Evolutionary conservation across 176 grass and related monocot genomes (phyloP), one percentile per base, ranked within the genome.

Genomic region (Aegilops tauschii): DNA sequence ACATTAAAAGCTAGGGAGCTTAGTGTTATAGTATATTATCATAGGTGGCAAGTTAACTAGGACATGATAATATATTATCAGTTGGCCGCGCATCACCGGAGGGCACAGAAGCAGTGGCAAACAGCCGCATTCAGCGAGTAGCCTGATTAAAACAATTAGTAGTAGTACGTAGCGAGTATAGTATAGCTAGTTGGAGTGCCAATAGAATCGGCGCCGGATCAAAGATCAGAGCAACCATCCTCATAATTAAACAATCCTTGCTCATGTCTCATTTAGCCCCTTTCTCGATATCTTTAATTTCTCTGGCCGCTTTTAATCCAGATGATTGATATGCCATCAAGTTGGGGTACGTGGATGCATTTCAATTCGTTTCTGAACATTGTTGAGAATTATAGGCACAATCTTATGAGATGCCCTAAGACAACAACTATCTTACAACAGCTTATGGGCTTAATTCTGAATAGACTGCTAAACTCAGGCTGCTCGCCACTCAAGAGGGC

Each of bases 81-180:
- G 64, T 79, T 77, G 69, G 45, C 61, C 4, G 58, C 39, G 14
- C 20, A 28, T 12, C 44, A 80, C 81, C 54, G 2, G 29, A 20
- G 36, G 59, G 45, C 8, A 64, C 20, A 36, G 18, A 78, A 66
- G 63, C 6, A n/a, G 73, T 73, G 73, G 80, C 66, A 80, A 83
- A 74, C 81, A 68, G 80, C 80, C 89, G 75, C 80, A 68, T 87
- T 87, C 35, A 40, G 17, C 32, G 9, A 69, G 31, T 69, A 47
- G 45, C 12, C 12, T 47, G 12, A 47, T 8, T 83, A 79, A 65
- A 39, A 42, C 9, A 42, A 42, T 9, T 39, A 39, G 4, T 47
- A 25, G 23, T 25, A 50, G 47, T 5, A 50, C 13, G 42, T 47
- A 16, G 47, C 12, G 45, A 50, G 47, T 50, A 50, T 50, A 47